A percentile compares a stretch with the other conserved stretches of the same genome.
These are phyloP conservation scores for Lactarius hatsudake DNA, from an alignment of 768 basidiomycete species.

Conservation along the genomic window DNA sequence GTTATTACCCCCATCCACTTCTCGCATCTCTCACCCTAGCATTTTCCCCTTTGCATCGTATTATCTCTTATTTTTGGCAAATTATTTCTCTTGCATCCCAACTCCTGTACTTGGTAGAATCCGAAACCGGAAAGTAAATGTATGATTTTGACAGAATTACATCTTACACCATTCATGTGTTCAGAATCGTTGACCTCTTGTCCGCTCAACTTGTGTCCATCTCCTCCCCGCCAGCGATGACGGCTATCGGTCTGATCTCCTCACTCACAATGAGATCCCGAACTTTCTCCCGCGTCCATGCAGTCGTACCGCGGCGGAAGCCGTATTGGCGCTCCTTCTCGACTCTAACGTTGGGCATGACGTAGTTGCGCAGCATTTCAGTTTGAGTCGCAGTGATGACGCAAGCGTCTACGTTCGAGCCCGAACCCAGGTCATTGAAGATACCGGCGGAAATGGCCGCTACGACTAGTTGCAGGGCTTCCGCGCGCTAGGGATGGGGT, in stretches of 20 bases:
- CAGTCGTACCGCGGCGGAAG: conserved; percentile 86
- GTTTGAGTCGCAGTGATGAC: conserved; percentile 85
- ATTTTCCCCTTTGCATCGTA: not conserved
- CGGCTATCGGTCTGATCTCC: conserved; percentile 48
- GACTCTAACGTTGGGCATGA: conserved; percentile 85
- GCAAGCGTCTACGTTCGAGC: conserved; percentile 97
- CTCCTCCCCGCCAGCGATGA: conserved; percentile 51
- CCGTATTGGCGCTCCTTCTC: conserved; percentile 65
- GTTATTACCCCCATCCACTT: not conserved
- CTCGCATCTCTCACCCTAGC: not conserved
- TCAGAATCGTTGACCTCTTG: not conserved
- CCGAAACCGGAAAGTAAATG: conserved; percentile 6
- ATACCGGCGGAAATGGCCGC: conserved; percentile 92
- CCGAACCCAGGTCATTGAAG: conserved; percentile 98
- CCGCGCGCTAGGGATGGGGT: conserved; percentile 54
- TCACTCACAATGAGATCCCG: conserved; percentile 71
- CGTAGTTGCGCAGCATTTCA: conserved; percentile 92
- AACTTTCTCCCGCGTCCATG: conserved; percentile 80
- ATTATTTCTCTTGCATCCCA: conserved; percentile 9
- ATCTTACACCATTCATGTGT: conserved; percentile 4
- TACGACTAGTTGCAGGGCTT: conserved; percentile 80
- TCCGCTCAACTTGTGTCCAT: conserved; percentile 72
- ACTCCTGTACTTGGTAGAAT: conserved; percentile 18
- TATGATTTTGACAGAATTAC: conserved; percentile 13
- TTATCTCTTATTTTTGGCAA: conserved; percentile 11